These are phyloP conservation scores for Metschnikowia baotianmanensis DNA, from an alignment of 805 yeast genomes.

Conservation along the genomic window DNA sequence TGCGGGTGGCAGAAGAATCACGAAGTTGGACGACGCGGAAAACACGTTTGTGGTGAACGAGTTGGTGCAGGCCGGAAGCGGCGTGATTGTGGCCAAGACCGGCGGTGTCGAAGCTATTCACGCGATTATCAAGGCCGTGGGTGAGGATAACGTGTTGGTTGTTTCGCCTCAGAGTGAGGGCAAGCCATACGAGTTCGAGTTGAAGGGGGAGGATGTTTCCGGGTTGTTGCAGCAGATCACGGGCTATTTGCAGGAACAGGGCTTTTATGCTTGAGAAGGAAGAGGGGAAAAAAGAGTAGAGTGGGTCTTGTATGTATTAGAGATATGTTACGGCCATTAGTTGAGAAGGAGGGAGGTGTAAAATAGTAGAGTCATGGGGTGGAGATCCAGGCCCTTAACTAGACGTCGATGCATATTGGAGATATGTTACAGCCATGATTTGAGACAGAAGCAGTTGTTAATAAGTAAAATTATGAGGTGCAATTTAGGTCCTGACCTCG, in stretches of 20 bases:
- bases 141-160: conserved; percentile 55
- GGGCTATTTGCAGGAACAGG: conserved; percentile 73
- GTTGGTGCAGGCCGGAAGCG: conserved; percentile 86
- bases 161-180: conserved; percentile 23
- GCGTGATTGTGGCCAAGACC: conserved; percentile 59
- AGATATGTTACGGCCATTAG: neutral
- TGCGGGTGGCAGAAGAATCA: conserved; percentile 78
- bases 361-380: neutral
- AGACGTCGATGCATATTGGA: too few relatives aligned
- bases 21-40: conserved; percentile 45
- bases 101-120: conserved; percentile 38
- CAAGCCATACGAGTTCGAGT: conserved; percentile 12
- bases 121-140: conserved; percentile 39
- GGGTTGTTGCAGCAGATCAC: conserved; percentile 70
- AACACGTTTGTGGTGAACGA: conserved; percentile 69
- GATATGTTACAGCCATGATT: too few relatives aligned
- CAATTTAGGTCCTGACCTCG: too few relatives aligned
- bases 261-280: conserved; percentile 51
- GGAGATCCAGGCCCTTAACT: neutral
- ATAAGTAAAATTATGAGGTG: too few relatives aligned
- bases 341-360: neutral
- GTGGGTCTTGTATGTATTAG: too few relatives aligned
- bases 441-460: too few relatives aligned
- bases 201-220: conserved; percentile 12
- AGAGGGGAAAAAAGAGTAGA: too few relatives aligned